Percentiles rank a stretch among this genome's conserved stretches.
Evolutionary conservation across 352 stramenopile genomes (phyloP).

Genomic region (Blastocystis sp.): DNA sequence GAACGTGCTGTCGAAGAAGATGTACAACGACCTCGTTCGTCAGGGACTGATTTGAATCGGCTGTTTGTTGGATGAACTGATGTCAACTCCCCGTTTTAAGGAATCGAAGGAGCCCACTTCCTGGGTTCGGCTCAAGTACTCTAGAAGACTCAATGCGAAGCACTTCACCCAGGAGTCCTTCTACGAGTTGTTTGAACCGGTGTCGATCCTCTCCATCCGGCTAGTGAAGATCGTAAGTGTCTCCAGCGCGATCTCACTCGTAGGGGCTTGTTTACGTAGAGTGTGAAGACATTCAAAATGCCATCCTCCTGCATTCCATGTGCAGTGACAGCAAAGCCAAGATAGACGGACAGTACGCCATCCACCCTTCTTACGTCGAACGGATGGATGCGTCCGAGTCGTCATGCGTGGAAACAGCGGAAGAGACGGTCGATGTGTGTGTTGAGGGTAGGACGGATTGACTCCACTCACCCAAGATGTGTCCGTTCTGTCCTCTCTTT

Average conservation of each 20-base stretch:
- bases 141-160: background rate
- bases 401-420: background rate
- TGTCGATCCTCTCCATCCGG: background rate
- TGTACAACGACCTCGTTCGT: constrained; percentile 95
- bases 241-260: background rate
- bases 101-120: background rate
- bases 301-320: background rate
- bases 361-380: constrained; percentile 29
- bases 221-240: constrained; percentile 29
- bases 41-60: constrained; percentile 89
- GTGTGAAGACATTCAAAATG: background rate
- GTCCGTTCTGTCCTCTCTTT: background rate
- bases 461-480: background rate
- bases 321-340: background rate
- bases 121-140: constrained; percentile 31
- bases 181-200: constrained; percentile 25
- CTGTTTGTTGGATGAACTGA: background rate
- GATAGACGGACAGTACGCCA: constrained; percentile 18
- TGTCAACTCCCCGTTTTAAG: background rate
- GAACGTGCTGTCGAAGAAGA: constrained; percentile 96
- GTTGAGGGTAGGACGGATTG: background rate
- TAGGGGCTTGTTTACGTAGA: constrained; percentile 43
- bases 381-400: background rate
- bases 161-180: constrained; percentile 47
- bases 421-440: background rate